phyloP scores from a whole-genome alignment of 2,329 filamentous ascomycete species.

The Exophiala sp. region DNA sequence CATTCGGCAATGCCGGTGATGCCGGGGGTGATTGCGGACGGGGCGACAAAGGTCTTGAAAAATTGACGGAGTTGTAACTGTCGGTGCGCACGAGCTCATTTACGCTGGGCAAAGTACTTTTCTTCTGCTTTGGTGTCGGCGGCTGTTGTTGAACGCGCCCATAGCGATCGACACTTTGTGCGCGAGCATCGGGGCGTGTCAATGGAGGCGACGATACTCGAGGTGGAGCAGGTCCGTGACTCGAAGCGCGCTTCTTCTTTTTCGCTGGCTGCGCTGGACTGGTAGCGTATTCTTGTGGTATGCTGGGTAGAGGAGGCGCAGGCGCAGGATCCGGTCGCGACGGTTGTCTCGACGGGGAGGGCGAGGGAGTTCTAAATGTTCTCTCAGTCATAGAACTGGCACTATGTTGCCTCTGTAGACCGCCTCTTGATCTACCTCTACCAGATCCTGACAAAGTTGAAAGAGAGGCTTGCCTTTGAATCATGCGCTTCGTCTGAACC shows the following conservation, averaged over 20 bases:
- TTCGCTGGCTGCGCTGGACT: slow-evolving; percentile 24
- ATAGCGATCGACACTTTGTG: slow-evolving; percentile 39
- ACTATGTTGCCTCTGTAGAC: slow-evolving; percentile 65
- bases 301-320: slow-evolving; percentile 70
- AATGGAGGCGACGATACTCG: slow-evolving; percentile 46
- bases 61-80: slow-evolving; percentile 47
- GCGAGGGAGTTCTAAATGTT: slow-evolving; percentile 78
- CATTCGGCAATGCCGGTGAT: slow-evolving; percentile 3
- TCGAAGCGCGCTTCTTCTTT: slow-evolving; percentile 45
- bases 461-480: slow-evolving; percentile 58
- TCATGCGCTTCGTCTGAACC: slow-evolving; percentile 82
- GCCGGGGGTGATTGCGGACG: slow-evolving; percentile 20
- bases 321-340: slow-evolving; percentile 44
- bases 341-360: slow-evolving; percentile 35
- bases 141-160: neutral
- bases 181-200: slow-evolving; percentile 35
- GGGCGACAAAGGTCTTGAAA: slow-evolving; percentile 45
- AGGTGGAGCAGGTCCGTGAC: slow-evolving; percentile 46
- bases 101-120: slow-evolving; percentile 28
- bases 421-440: slow-evolving; percentile 33
- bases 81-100: slow-evolving; percentile 36
- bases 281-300: slow-evolving; percentile 54
- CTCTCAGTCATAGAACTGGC: slow-evolving; percentile 81
- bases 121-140: slow-evolving; percentile 3
- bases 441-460: slow-evolving; percentile 22